Conservation (phyloP, 495 filamentous ascomycete species). For the Aspergillus incahuasiensis region DNA sequence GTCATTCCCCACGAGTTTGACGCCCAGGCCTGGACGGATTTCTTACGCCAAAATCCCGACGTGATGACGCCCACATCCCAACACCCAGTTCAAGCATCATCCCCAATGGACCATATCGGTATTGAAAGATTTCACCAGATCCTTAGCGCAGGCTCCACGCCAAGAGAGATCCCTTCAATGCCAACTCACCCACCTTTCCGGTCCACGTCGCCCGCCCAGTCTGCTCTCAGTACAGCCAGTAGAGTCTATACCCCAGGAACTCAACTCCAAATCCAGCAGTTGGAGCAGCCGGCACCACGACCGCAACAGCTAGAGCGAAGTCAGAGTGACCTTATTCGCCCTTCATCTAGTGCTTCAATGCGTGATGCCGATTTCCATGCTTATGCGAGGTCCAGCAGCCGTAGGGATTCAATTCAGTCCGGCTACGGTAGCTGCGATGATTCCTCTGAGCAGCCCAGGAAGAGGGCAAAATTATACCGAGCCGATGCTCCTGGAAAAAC, state of each 20-base stretch:
- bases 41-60: conserved; percentile 56
- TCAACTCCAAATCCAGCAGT: conserved; percentile 18
- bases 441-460: conserved; percentile 56
- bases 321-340: conserved; percentile 37
- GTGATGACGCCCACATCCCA: conserved; percentile 33
- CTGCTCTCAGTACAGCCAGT: conserved; percentile 28
- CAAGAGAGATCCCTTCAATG: conserved; percentile 36
- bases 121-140: conserved; percentile 50
- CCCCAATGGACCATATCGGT: conserved; percentile 48
- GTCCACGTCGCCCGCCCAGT: conserved; percentile 35
- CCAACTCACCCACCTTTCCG: conserved; percentile 29
- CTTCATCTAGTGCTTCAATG: conserved; percentile 47
- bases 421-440: conserved; percentile 70
- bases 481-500: conserved; percentile 63
- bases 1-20: conserved; percentile 61
- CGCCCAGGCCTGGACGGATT: conserved; percentile 62
- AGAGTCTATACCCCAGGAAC: conserved; percentile 36
- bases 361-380: conserved; percentile 32
- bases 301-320: conserved; percentile 16
- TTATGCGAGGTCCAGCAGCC: conserved; percentile 25
- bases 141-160: conserved; percentile 42
- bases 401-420: conserved; percentile 43
- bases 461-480: conserved; percentile 68
- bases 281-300: conserved; percentile 17
- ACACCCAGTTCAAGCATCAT: conserved; percentile 30